Base-by-base conservation (phyloP, 768 basidiomycete genomes). In the Collybia nuda region DNA sequence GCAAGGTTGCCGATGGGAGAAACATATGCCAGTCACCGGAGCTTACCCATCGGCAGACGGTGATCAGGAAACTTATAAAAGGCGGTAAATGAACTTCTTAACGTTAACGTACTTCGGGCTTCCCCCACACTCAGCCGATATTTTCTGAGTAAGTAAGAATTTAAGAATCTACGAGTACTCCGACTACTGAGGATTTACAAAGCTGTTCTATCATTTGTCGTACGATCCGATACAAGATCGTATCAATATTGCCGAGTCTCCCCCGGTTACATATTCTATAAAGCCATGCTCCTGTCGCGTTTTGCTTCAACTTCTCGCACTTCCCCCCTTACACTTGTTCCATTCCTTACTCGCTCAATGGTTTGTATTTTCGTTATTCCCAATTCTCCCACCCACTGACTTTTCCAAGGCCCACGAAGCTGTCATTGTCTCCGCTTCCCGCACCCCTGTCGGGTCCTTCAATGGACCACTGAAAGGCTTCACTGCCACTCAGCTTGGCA, bases 361-460 rank as follows among this genome's bases (percentile, higher is more conserved):
- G 83, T 82, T 52, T 26, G 69, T 67, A 42, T 44, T 32, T 59
- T 23, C 36, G 38, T 40, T 32, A n/a, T 38, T n/a, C 22, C 36
- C 48, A 40, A 19, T 22, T 39, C 21, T 36, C 51, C 43, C 14
- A 32, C 32, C 6, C 32, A 11, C 50, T 38, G 47, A 36, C 50
- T 6, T 36, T n/a, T 39, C 50, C 19, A 54, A 74, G 71, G 68
- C 80, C 49, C 81, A 85, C 74, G 88, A 93, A 86, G 88, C 84
- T 52, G 92, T 93, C 74, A 96, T 98, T 73, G 89, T 97, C 61
- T 85, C 91, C 60, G 95, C 93, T 23, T 85, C 89, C 47, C 86
- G 97, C 56, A 99, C 97, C 11, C 94, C 97, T 39, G 89, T 96
- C 55, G 95, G 91, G 39, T 92, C 93, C 38, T 79, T 98, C 66